Evolutionary conservation across 164 flowering plant species (phyloP), one percentile per base, ranked within the genome.

Genomic region (Chimonanthus praecox): DNA sequence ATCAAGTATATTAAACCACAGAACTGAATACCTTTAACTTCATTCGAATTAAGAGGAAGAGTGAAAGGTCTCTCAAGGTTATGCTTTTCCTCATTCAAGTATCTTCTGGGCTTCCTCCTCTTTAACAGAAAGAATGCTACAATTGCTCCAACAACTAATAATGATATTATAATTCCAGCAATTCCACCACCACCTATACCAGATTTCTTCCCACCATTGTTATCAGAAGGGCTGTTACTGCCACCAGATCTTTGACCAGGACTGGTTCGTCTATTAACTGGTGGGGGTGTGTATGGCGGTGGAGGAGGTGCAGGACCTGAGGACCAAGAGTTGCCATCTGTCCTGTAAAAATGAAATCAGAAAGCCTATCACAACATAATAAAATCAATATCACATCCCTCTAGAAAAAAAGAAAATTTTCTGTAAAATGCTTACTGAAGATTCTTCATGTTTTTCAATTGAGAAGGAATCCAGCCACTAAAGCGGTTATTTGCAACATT

Each of bases 221-320:
- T 73, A 20, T 74, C 74, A 47, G 89, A 81, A 49, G 88, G 81
- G 69, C 72, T 72, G 45, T 72, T 68, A 76, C 73, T 73, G 71
- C 84, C 69, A 46, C 84, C 87, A 58, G 88, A 69, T 73, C 82
- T 79, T 64, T 74, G 83, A 47, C 82, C 84, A 51, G 70, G 83
- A 78, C 49, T 82, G 61, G 64, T 47, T 9, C 11, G 68, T 76
- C 72, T 74, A 71, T 73, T 72, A 64, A 85, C 78, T 70, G 85
- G 80, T 67, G 92, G 90, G 49, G 94, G 90, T 60, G 97, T 88
- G 62, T 85, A 92, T 71, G 98, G 97, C 18, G 98, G 98, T 68
- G 98, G 90, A 8, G 98, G 97, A 50, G 97, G 98, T 71, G 97
- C 97, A 72, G 96, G 87, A 16, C 91, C 96, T 9, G 89, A 86